Evolutionary conservation across 2,329 filamentous ascomycete species (phyloP).

Genomic region (Cercospora janseana): DNA sequence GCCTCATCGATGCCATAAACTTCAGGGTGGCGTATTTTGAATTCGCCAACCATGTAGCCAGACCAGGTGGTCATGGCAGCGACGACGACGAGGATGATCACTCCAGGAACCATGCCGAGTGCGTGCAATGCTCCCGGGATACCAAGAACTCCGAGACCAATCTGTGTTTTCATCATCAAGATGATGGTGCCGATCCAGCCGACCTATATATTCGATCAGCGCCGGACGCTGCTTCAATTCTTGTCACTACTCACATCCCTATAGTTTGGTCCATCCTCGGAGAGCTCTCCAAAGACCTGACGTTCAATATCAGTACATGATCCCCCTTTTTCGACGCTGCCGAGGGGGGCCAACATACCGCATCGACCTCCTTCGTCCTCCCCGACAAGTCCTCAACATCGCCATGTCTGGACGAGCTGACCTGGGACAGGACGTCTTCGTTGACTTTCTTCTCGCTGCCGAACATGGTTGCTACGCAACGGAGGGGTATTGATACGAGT

Average conservation of each 20-base stretch:
- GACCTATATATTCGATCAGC: slow-evolving; percentile 15
- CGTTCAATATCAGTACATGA: not conserved
- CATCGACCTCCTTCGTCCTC: slow-evolving; percentile 14
- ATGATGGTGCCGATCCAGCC: slow-evolving; percentile 47
- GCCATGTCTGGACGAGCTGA: slow-evolving; percentile 21
- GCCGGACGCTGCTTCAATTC: not conserved
- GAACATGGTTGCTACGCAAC: slow-evolving; percentile 11
- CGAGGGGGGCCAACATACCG: not conserved
- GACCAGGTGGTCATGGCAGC: slow-evolving; percentile 51
- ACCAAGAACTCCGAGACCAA: slow-evolving; percentile 51
- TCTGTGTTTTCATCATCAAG: slow-evolving; percentile 50
- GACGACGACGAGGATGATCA: slow-evolving; percentile 45
- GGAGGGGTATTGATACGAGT: not conserved
- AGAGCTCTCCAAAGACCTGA: slow-evolving; percentile 22
- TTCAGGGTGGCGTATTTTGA: slow-evolving; percentile 55
- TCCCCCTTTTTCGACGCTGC: not conserved
- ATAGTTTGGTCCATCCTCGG: slow-evolving; percentile 23
- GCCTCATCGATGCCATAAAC: slow-evolving; percentile 60
- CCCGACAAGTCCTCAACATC: slow-evolving; percentile 22
- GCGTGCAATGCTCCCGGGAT: slow-evolving; percentile 45
- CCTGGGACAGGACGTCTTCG: slow-evolving; percentile 21
- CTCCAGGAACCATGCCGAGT: slow-evolving; percentile 51
- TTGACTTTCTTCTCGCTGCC: slow-evolving; percentile 20
- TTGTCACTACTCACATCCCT: slow-evolving; percentile 26
- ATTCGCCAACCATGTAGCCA: slow-evolving; percentile 50